Evolutionary conservation across 768 basidiomycete species (phyloP), one percentile per base, ranked within the genome.

Genomic region (Myochromella boudieri): DNA sequence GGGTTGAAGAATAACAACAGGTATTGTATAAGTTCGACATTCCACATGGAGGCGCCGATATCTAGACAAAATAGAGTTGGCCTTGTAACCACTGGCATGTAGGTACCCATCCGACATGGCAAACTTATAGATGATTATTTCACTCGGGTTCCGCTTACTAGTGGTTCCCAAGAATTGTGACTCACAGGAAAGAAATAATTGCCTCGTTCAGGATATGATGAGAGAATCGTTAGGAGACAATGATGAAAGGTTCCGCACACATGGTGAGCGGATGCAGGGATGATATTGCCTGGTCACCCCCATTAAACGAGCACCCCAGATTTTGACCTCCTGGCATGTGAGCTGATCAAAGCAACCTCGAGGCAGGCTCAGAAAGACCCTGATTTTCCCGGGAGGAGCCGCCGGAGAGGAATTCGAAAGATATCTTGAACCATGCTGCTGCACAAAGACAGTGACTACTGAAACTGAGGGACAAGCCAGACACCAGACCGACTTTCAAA

Each of bases 221-320:
- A 22, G 22, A n/a, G 14, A 37, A 15, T 21, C 21, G 44, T 29
- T 20, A 31, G 29, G 26, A 28, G 11, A 25, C 20, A 25, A 45
- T 46, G 34, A 29, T 36, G 20, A 39, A 51, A 39, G 39, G 37
- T 46, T 48, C 55, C 43, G 21, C 38, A 27, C 44, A 28, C 52
- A 49, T 53, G 48, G 37, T 40, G 17, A 26, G 37, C 37, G 46
- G 43, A 60, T 59, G 55, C 56, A 61, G 60, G 57, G 60, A 53
- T 54, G 60, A 52, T 54, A 50, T 52, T 49, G 39, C 51, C 43
- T 43, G 43, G 28, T 44, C 40, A 48, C 50, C 43, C 52, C 55
- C 41, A 38, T 49, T 55, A 49, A 50, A 54, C 53, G 55, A 64
- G 60, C 55, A 66, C 65, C 69, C 67, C 67, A 67, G 59, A 68